A percentile compares a stretch with the other conserved stretches of the same genome.
These are phyloP conservation scores for Chalciporus sphaerocephalus DNA, from an alignment of 768 basidiomycete species.

Conservation along the genomic window DNA sequence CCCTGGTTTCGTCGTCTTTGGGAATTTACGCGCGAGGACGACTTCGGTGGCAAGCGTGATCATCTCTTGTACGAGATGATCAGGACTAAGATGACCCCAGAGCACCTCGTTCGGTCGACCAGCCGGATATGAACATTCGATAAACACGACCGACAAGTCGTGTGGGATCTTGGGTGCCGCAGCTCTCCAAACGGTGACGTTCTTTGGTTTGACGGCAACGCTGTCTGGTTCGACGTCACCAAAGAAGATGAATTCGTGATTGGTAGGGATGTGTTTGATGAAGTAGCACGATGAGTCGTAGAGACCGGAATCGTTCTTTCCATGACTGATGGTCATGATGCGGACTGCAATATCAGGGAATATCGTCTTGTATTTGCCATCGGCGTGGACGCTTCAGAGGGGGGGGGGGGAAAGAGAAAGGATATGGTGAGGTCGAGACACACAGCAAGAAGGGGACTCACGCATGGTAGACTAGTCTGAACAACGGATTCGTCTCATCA, in stretches of 20 bases:
- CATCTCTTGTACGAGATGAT: slow-evolving; percentile 75
- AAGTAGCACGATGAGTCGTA: slow-evolving; percentile 88
- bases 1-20: slow-evolving; percentile 17
- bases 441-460: slow-evolving; percentile 35
- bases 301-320: slow-evolving; percentile 46
- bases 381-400: slow-evolving; percentile 43
- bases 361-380: slow-evolving; percentile 51
- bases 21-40: slow-evolving; percentile 38
- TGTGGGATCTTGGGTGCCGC: slow-evolving; percentile 76
- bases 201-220: slow-evolving; percentile 56
- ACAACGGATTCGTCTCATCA: slow-evolving; percentile 55
- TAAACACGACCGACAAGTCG: slow-evolving; percentile 74
- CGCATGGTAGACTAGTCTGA: slow-evolving; percentile 61
- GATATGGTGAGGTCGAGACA: not conserved
- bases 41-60: slow-evolving; percentile 65
- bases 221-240: slow-evolving; percentile 91
- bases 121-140: slow-evolving; percentile 89
- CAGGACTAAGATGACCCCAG: slow-evolving; percentile 85
- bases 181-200: slow-evolving; percentile 70
- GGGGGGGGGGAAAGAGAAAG: not conserved
- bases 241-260: slow-evolving; percentile 83
- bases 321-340: slow-evolving; percentile 70
- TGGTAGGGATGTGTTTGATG: slow-evolving; percentile 58
- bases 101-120: slow-evolving; percentile 63
- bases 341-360: slow-evolving; percentile 57